Evolutionary conservation across 164 flowering plant species (phyloP), one percentile per base, ranked within the genome.

Genomic region (Magnolia changhungtana): DNA sequence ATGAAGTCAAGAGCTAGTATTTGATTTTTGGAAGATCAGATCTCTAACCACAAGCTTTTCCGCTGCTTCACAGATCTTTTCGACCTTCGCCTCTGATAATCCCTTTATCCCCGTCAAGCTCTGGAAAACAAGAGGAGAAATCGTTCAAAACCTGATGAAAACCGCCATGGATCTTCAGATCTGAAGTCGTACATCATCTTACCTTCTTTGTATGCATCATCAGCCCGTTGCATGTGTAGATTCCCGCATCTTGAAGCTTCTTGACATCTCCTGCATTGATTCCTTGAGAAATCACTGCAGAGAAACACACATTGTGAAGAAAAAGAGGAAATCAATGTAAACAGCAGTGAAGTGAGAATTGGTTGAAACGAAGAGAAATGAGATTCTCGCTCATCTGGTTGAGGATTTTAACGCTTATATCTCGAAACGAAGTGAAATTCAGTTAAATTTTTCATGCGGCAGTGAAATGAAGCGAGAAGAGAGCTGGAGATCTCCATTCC

Each of bases 171-270:
- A 20, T 50, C 23, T 4, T 19, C 24, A 5, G 67, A 18, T 64
- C 67, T 8, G 24, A 19, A 64, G 19, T 4, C 8, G 67, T 6
- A 59, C 67, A 24, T 63, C 3, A 23, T 61, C 63, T 29, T 78
- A 92, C 99, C 93, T 96, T 96, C 86, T 91, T 96, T 5, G 99
- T 96, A 74, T 92, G 98, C 99, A 96, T 96, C 99, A 96, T 92
- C 84, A 94, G 83, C 74, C 99, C 99, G 81, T 96, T 94, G 88
- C 97, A 92, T 75, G 99, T 96, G 82, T 89, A 90, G 76, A 94
- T 96, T 67, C 98, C 99, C 58, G 99, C 99, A 84, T 96, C 98
- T 81, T 96, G 99, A 71, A 96, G 95, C 88, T 96, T 96, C 88
- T 94, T 96, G 67, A 96, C 90, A 75, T 96, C 99, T 73, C 99